These are phyloP conservation scores for Porogramme epimiltina DNA, from an alignment of 1,284 basidiomycete species.

Conservation along the genomic window DNA sequence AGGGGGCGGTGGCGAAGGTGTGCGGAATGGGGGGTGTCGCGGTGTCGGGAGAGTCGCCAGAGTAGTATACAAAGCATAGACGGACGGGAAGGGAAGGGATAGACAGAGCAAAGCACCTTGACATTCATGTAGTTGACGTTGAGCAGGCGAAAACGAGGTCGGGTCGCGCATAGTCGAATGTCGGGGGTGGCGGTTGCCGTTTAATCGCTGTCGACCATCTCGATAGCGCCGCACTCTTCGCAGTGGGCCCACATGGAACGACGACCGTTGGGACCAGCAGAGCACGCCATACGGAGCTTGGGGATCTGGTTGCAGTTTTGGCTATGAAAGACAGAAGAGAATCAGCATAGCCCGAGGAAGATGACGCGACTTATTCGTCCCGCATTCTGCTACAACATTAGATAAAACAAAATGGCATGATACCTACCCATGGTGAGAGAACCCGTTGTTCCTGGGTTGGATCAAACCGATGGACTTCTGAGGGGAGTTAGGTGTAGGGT, in stretches of 20 bases:
- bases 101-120: conserved; percentile 11
- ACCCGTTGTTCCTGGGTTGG: conserved; percentile 58
- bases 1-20: conserved; percentile 1
- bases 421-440: conserved; percentile 74
- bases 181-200: conserved; percentile 1
- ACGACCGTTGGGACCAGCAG: conserved; percentile 36
- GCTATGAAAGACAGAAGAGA: conserved; percentile 36
- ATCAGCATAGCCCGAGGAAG: conserved; percentile 23
- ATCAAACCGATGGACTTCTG: conserved; percentile 57
- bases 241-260: conserved; percentile 84
- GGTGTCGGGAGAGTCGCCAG: conserved; percentile 12
- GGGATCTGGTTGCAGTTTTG: conserved; percentile 77
- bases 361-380: not conserved
- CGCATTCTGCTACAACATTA: too few relatives aligned
- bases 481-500: conserved; percentile 35
- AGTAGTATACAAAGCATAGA: conserved; percentile 16
- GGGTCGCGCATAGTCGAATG: not conserved
- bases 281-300: conserved; percentile 45
- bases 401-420: not conserved
- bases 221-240: conserved; percentile 84
- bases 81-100: conserved; percentile 8
- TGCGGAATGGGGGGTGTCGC: conserved; percentile 5
- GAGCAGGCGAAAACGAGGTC: not conserved
- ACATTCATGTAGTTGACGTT: conserved; percentile 3
- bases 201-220: conserved; percentile 78